Evolutionary conservation across 2,329 filamentous ascomycete genomes (phyloP), one percentile per base, ranked within the genome.

Genomic region (Colletotrichum caudatum): DNA sequence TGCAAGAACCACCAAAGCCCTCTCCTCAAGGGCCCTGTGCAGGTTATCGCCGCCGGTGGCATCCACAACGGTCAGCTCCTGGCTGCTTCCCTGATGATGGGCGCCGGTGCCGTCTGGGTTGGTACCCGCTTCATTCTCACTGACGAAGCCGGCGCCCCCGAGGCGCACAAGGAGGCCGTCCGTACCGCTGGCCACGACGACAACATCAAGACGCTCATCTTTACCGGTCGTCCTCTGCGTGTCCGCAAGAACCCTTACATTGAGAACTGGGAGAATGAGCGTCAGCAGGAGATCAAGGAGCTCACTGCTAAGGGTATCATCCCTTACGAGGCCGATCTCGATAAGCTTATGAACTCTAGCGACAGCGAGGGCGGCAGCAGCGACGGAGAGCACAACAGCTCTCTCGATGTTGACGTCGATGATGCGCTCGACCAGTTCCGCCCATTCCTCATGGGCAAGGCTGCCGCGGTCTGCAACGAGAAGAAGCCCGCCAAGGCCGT

Each of bases 201-300:
- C 84, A 99, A 97, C 79, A 86, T 98, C 81, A 93, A 94, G 80
- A 99, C 96, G 61, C 94, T 98, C 82, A 99, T 99, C 85, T 99
- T 98, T 89, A 99, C 96, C 69, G 96, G 96, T 67, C 93, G 96
- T 70, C 96, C 96, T 46, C 88, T 99, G 80, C 94, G 96, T 76
- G 96, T 99, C 71, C 92, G 95, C 81, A 96, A 90, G 80, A 99
- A 98, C 86, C 83, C 92, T 8, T 99, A 99, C 84, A 98, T 99
- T 79, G 82, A 90, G 80, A 93, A 97, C 87, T 99, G 96, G 96
- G 95, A 99, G 85, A 92, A 92, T 78, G 96, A 98, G 87, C 93
- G 96, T 76, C 86, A 88, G 76, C 85, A 89, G 50, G 96, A 99
- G 87, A 97, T 99, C 83, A 97, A 95, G 88, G 89, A 97, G 79